A percentile compares a stretch with the other conserved stretches of the same genome.
These are phyloP conservation scores for Quercus suber DNA, from an alignment of 306 rosid species.

Conservation along the genomic window DNA sequence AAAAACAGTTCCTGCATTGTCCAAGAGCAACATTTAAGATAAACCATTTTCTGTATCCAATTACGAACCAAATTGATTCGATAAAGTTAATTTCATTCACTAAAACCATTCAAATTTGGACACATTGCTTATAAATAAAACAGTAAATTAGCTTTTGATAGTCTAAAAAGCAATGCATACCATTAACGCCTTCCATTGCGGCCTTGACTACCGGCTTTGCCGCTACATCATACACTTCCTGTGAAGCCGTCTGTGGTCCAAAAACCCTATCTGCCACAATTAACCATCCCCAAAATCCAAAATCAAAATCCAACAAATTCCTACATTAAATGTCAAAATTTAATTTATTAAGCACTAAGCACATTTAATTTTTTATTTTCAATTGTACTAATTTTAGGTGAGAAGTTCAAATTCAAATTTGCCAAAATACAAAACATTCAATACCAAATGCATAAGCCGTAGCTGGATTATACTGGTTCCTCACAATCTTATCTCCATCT, in stretches of 20 bases:
- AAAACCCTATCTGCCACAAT: slow-evolving; percentile 84
- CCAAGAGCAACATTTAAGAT: slow-evolving; percentile 2
- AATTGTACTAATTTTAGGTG: neutral
- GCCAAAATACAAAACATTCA: neutral
- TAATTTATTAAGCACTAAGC: neutral
- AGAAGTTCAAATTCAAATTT: slow-evolving; percentile 8
- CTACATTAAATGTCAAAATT: slow-evolving; percentile 13
- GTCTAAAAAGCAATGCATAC: slow-evolving; percentile 38
- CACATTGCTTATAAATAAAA: neutral
- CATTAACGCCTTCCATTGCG: slow-evolving; percentile 98
- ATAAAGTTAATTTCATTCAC: neutral
- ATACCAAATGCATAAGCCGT: slow-evolving; percentile 96
- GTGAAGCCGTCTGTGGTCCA: slow-evolving; percentile 80
- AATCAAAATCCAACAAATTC: slow-evolving; percentile 19
- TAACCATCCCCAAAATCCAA: slow-evolving; percentile 30
- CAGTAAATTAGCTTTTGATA: neutral
- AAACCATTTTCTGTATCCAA: slow-evolving; percentile 27
- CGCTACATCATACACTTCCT: slow-evolving; percentile 92
- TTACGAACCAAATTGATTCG: neutral
- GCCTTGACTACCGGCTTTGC: slow-evolving; percentile 95
- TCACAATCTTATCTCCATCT: slow-evolving; percentile 88
- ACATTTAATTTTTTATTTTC: neutral
- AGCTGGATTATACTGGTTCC: slow-evolving; percentile 88
- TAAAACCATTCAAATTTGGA: slow-evolving; percentile 3
- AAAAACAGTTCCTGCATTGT: slow-evolving; percentile 88